Evolutionary conservation across 2,329 filamentous ascomycete genomes (phyloP).

Genomic region (Hypocrella siamensis): DNA sequence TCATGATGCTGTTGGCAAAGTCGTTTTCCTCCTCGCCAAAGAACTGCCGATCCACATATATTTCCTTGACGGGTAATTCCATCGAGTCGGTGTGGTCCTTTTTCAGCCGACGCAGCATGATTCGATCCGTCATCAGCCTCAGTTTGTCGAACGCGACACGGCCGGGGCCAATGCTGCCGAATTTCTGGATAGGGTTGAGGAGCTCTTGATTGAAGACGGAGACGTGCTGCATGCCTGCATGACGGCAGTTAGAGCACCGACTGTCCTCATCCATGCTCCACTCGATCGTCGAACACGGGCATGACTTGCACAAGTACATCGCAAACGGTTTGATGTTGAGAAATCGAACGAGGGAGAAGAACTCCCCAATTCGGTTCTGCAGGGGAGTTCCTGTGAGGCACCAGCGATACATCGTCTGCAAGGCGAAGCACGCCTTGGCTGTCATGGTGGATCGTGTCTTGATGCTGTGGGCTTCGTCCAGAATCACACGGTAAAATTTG

Average conservation of each 20-base stretch:
- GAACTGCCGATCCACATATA: constrained; percentile 84
- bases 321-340: constrained; percentile 79
- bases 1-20: constrained; percentile 93
- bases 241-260: constrained; percentile 49
- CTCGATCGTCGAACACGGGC: constrained; percentile 64
- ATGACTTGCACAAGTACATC: constrained; percentile 85
- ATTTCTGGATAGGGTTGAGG: constrained; percentile 62
- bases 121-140: constrained; percentile 73
- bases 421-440: constrained; percentile 85
- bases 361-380: constrained; percentile 93
- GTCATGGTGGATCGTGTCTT: constrained; percentile 81
- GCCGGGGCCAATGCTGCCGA: constrained; percentile 45
- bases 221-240: constrained; percentile 26
- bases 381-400: constrained; percentile 90
- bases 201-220: constrained; percentile 85
- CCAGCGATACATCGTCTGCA: constrained; percentile 83
- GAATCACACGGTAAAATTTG: constrained; percentile 75
- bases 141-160: constrained; percentile 64
- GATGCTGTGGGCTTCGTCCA: constrained; percentile 94
- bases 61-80: constrained; percentile 91
- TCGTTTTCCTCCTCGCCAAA: constrained; percentile 95
- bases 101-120: constrained; percentile 94
- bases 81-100: constrained; percentile 85
- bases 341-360: constrained; percentile 88
- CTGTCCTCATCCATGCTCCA: constrained; percentile 65